Evolutionary conservation across 2,329 filamentous ascomycete genomes (phyloP).

Genomic region (Epichloe festucae): DNA sequence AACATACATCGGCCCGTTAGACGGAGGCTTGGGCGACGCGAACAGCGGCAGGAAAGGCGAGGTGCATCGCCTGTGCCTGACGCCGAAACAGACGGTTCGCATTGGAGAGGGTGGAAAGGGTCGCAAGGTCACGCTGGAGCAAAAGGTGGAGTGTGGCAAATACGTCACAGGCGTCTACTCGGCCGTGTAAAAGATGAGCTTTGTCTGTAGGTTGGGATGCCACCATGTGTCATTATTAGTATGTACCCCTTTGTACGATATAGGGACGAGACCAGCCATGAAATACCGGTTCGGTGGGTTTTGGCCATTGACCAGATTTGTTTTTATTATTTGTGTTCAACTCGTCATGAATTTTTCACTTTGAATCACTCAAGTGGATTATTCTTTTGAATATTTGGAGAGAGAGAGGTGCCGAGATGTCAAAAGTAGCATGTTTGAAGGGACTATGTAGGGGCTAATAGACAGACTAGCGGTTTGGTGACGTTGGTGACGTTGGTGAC

Average conservation of each 20-base stretch:
- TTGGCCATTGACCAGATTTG: too few relatives aligned
- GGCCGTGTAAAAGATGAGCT: constrained; percentile 24
- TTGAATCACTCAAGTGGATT: too few relatives aligned
- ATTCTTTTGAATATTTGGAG: too few relatives aligned
- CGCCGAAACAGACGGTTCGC: constrained; percentile 58
- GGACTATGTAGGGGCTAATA: too few relatives aligned
- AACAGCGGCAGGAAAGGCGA: constrained; percentile 47
- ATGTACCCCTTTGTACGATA: not conserved
- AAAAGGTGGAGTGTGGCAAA: constrained; percentile 77
- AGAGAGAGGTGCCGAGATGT: not conserved
- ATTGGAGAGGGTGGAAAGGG: constrained; percentile 47
- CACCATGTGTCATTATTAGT: not conserved
- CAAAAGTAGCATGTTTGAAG: not conserved
- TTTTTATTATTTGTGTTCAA: too few relatives aligned
- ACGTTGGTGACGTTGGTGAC: not conserved
- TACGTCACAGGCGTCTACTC: constrained; percentile 78
- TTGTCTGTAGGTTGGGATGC: not conserved
- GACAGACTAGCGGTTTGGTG: too few relatives aligned
- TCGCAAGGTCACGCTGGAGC: constrained; percentile 63
- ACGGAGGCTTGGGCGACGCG: constrained; percentile 45
- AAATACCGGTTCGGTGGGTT: too few relatives aligned
- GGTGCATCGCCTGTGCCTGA: constrained; percentile 65
- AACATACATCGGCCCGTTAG: constrained; percentile 65
- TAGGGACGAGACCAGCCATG: not conserved
- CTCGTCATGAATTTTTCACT: too few relatives aligned